Conservation (phyloP, 345 rosid species). For the Eucalyptus decipiens region DNA sequence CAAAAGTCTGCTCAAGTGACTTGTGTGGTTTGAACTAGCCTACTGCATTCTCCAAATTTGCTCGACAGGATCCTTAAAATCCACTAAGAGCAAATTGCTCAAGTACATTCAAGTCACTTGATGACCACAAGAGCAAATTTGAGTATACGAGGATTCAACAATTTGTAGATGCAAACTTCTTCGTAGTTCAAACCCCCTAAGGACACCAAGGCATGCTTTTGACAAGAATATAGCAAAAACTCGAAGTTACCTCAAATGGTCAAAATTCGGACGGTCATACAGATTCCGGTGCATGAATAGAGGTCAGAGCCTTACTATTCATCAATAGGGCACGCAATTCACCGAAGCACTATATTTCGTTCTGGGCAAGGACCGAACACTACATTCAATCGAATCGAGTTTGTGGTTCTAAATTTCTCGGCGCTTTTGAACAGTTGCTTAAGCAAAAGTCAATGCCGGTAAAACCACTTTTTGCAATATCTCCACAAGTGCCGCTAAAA, state of each 20-base stretch:
- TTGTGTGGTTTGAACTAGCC: neutral
- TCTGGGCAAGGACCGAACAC: neutral
- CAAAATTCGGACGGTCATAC: neutral
- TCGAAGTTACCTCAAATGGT: neutral
- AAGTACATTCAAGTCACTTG: neutral
- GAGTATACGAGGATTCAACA: neutral
- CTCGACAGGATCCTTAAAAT: neutral
- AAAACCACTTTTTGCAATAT: neutral
- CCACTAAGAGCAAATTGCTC: neutral
- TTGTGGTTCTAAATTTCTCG: neutral
- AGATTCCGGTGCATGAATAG: neutral
- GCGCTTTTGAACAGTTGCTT: neutral
- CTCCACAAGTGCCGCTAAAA: neutral
- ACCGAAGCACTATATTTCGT: neutral
- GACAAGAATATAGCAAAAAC: neutral
- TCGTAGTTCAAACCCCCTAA: neutral
- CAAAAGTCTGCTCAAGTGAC: neutral
- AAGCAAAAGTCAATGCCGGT: neutral
- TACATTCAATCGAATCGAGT: neutral
- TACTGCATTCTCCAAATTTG: neutral
- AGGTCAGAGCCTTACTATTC: neutral
- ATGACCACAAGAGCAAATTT: neutral
- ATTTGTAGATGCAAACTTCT: neutral
- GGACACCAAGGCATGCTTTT: neutral
- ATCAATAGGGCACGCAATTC: neutral